Base-by-base conservation (phyloP, 176 grass and related monocot genomes). In the Eragrostis curvula region DNA sequence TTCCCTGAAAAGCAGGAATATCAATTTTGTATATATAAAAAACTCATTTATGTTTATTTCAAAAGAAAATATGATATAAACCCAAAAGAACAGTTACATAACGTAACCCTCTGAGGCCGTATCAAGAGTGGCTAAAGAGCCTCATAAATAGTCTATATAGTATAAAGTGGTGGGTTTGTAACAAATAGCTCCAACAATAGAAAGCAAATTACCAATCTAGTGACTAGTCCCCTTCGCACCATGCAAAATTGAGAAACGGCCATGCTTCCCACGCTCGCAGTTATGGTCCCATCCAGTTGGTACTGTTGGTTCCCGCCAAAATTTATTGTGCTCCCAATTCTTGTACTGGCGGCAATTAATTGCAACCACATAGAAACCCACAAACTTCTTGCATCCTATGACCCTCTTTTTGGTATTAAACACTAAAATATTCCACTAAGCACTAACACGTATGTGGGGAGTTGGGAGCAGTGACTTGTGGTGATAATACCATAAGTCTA, bases 1-100 rank as follows among this genome's bases (percentile, higher is more conserved):
- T 85, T 95, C 66, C 90, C 96, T 98, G 88, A 74, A 92, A 98
- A 21, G 6, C 17, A 56, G 52, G 52, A 56, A 7, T 56, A 56
- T 56, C 20, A 21, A 56, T 8, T 56, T 21, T n/a, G 18, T 21
- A n/a, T 1, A n/a, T 1, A n/a, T 56, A 56, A 56, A 21, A 56
- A 56, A 2, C 1, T 56, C 17, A 56, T 56, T 56, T 56, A 55
- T 55, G 51, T 21, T 21, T 55, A 21, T 55, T 21, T 20, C 6
- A 21, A 55, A 21, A 20, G 21, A 55, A 48, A 48, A 48, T 21
- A 56, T 56, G 18, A 8, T 56, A 56, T 56, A 56, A 56, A 56
- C 52, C 47, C 56, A 24, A 58, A 58, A 58, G 56, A 24, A 58
- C 56, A 58, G n/a, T 3, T 58, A 58, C 23, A 58, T 8, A 58